Base-by-base conservation (phyloP, 2,329 filamentous ascomycete species). In the Penicillium sp. region DNA sequence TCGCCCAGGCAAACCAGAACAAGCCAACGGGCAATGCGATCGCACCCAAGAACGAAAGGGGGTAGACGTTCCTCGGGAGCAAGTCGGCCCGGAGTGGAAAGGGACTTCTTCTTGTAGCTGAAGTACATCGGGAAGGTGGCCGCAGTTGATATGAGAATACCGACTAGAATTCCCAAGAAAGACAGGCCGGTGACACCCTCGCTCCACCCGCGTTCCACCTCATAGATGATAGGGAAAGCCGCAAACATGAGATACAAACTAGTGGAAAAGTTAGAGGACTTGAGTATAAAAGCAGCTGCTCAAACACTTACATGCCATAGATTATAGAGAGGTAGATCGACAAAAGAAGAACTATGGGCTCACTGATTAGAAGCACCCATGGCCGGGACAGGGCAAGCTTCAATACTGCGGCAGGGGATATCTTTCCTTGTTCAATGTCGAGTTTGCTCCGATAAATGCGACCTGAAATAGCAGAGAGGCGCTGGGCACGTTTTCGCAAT, bases 81-180 rank as follows among this genome's bases (percentile, higher is more conserved):
- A 15, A 61, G 61, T 41, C 62, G 60, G 6, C 61, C 65, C 2
- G 28, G 28, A 8, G 28, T 29, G 10, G 28, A 29, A 2, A 29
- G 28, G 6, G 9, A 8, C 9, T 29, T 29, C 28, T 29, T 29
- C 9, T 29, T 29, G 10, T 29, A 29, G 2, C 0, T 54, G 41
- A 34, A 63, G 53, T n/a, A 51, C 23, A 3, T 61, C 54, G 21
- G 61, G 57, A 12, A 52, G 46, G 1, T 24, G 48, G 38, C 62
- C 41, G 15, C 65, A 66, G 13, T 59, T 1, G 64, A 65, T 13
- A 54, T 15, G 24, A 68, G 39, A 56, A 68, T 68, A n/a, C 67
- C 67, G 23, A 67, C 54, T 61, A 69, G 64, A 15, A 68, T 65
- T 9, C 66, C 66, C 8, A 70, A 45, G 54, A 70, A 68, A 15